Percentiles rank a stretch among this genome's conserved stretches.
Conservation (phyloP, 2,329 filamentous ascomycete genomes). For the Fusarium haematococcum region DNA sequence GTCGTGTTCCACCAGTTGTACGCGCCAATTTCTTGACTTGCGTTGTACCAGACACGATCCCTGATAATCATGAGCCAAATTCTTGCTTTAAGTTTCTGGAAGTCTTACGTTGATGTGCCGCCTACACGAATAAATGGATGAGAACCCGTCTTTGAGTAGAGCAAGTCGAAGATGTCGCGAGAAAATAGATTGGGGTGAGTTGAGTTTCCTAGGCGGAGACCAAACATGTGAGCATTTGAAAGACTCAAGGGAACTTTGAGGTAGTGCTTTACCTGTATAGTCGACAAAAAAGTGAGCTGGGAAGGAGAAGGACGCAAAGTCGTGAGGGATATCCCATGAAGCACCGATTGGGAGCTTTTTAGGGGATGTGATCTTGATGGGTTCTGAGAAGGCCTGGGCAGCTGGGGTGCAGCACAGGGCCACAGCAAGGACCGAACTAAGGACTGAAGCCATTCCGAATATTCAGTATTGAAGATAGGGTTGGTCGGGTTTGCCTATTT, state of each 20-base stretch:
- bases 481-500: neutral
- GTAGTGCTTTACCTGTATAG: neutral
- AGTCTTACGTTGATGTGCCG: neutral
- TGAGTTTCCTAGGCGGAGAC: neutral
- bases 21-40: neutral
- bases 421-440: neutral
- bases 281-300: neutral
- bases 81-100: neutral
- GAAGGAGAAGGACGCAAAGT: conserved; percentile 1
- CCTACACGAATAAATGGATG: neutral
- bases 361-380: neutral
- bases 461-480: too few species aligned
- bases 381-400: neutral
- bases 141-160: neutral
- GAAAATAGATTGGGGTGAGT: neutral
- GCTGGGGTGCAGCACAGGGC: neutral
- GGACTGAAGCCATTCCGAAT: neutral
- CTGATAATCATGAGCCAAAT: neutral
- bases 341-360: neutral
- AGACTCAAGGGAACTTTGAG: neutral
- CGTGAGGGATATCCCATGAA: neutral
- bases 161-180: neutral
- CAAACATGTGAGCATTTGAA: neutral
- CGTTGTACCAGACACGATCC: neutral
- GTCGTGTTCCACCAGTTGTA: neutral